These are phyloP conservation scores for Rubroshorea leprosula DNA, from an alignment of 345 rosid species.

Conservation along the genomic window DNA sequence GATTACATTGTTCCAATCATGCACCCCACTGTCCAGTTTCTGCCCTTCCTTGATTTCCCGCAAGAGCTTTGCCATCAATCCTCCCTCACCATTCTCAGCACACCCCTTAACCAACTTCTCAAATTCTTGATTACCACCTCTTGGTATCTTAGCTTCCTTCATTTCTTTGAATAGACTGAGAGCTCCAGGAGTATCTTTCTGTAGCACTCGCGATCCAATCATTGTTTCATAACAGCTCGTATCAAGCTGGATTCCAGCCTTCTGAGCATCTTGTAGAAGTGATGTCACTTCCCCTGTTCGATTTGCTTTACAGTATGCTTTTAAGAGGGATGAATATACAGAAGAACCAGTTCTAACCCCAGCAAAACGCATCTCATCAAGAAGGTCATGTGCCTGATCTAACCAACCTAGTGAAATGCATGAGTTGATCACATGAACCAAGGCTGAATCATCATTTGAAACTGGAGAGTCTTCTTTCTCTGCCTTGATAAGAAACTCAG, in stretches of 20 bases:
- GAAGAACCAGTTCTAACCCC: conserved; percentile 67
- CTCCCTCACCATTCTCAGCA: conserved; percentile 52
- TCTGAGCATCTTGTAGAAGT: conserved; percentile 76
- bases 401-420: conserved; percentile 88
- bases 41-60: conserved; percentile 77
- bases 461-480: conserved; percentile 65
- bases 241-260: conserved; percentile 87
- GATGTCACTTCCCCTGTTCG: conserved; percentile 51
- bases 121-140: conserved; percentile 51
- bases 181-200: conserved; percentile 69
- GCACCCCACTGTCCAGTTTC: conserved; percentile 60
- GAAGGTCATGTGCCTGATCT: conserved; percentile 88
- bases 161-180: conserved; percentile 69
- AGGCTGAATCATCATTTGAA: conserved; percentile 61
- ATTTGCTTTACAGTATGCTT: conserved; percentile 68
- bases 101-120: conserved; percentile 66
- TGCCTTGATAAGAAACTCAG: conserved; percentile 61
- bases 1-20: conserved; percentile 89
- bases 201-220: conserved; percentile 53
- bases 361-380: conserved; percentile 80
- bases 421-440: conserved; percentile 60
- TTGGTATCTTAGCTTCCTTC: conserved; percentile 61
- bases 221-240: conserved; percentile 67
- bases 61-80: conserved; percentile 82
- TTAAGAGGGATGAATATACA: conserved; percentile 63